These are phyloP conservation scores for Phyllosticta citribraziliensis DNA, from an alignment of 2,329 filamentous ascomycete species.

Conservation along the genomic window DNA sequence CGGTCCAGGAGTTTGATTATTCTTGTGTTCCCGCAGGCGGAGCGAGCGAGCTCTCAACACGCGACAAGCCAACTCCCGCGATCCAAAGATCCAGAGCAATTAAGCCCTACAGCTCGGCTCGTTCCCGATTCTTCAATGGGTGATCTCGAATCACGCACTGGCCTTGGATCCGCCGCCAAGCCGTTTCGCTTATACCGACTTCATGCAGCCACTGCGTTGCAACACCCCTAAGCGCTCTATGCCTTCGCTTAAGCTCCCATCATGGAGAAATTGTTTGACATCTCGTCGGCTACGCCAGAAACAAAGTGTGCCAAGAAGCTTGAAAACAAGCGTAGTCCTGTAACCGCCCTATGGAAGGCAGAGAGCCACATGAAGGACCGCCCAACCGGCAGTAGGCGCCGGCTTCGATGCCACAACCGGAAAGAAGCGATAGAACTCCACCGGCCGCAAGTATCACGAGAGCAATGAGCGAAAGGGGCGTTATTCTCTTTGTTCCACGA, in stretches of 20 bases:
- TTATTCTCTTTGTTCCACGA: neutral
- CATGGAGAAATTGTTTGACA: neutral
- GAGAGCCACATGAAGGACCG: slow-evolving; percentile 5
- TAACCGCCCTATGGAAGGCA: neutral
- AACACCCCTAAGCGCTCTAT: neutral
- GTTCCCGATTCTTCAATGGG: neutral
- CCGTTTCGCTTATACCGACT: slow-evolving; percentile 6
- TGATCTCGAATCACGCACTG: neutral
- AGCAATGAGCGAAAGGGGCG: neutral
- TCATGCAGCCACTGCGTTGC: slow-evolving; percentile 2
- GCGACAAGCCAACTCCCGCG: neutral
- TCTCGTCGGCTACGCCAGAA: neutral
- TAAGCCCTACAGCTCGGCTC: neutral
- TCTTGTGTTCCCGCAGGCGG: neutral
- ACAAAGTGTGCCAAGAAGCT: neutral
- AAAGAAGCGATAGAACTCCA: neutral
- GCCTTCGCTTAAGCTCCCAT: slow-evolving; percentile 1
- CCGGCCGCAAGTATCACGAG: neutral
- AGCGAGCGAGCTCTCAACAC: neutral
- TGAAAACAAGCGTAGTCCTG: slow-evolving; percentile 1
- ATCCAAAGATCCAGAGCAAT: neutral
- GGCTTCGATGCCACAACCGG: neutral
- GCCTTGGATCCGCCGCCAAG: slow-evolving; percentile 3
- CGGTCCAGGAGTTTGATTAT: neutral
- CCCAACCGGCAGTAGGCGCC: neutral